Percentiles rank a stretch among this genome's conserved stretches.
Conservation (phyloP, 2,329 filamentous ascomycete species). For the Paecilomyces sp. region DNA sequence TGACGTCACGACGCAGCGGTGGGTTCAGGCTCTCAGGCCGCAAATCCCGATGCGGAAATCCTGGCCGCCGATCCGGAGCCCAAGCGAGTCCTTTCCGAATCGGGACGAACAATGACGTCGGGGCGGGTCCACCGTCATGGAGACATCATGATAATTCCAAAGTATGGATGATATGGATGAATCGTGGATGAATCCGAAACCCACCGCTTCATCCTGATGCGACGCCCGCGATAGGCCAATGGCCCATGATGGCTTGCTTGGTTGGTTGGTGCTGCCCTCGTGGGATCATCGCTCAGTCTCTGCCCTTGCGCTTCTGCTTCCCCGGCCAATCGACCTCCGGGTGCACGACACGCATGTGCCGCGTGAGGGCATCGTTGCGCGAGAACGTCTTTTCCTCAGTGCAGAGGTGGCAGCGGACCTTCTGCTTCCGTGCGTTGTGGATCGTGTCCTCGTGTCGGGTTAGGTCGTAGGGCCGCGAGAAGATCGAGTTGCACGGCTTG, state of each 20-base stretch:
- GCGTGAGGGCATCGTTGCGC: conserved; percentile 84
- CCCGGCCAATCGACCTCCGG: conserved; percentile 80
- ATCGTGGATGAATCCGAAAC: neutral
- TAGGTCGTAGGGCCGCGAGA: conserved; percentile 92
- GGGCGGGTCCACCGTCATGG: conserved; percentile 8
- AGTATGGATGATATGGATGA: no score
- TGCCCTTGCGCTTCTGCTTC: conserved; percentile 43
- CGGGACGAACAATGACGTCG: conserved; percentile 14
- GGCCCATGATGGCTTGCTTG: neutral
- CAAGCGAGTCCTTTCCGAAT: conserved; percentile 10
- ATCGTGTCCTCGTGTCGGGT: conserved; percentile 97
- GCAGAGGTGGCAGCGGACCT: conserved; percentile 87
- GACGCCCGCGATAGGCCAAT: neutral
- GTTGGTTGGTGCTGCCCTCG: neutral
- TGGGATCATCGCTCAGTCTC: conserved; percentile 19
- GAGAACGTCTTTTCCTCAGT: conserved; percentile 97
- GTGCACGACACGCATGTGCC: conserved; percentile 91
- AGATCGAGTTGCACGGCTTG: conserved; percentile 89
- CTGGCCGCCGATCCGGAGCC: conserved; percentile 11
- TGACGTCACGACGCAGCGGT: conserved; percentile 15
- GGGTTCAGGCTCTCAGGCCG: conserved; percentile 7
- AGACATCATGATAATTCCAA: conserved; percentile 5
- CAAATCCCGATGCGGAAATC: conserved; percentile 9
- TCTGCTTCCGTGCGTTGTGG: conserved; percentile 89
- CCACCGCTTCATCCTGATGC: neutral